Base-by-base conservation (phyloP, 2,329 filamentous ascomycete genomes). In the Exserohilum rostratum region DNA sequence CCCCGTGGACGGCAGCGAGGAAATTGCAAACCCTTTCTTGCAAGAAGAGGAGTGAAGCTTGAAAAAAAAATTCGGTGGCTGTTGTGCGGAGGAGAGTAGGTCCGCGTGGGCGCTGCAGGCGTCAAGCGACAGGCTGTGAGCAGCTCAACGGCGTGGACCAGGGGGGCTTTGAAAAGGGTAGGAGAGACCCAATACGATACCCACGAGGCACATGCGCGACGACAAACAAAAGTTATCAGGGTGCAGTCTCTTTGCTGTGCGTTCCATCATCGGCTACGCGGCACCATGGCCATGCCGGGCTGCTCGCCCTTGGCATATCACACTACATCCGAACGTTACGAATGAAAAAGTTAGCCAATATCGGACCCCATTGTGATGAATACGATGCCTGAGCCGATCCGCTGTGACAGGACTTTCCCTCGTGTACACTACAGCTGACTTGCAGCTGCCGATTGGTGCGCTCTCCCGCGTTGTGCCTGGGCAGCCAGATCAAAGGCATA, bases 1-100 rank as follows among this genome's bases (percentile, higher is more conserved):
- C 59, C 95, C 95, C 3, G 84, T 95, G 47, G 93, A 98, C 71
- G 95, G 95, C 51, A 97, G 91, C 78, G 93, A 98, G 78, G 89
- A 93, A 77, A 99, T 99, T 68, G 86, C 90, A 67, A 99, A 99
- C 75, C 95, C 95, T 0, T 99, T 98, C 71, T 81, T 90, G 48
- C 87, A 91, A 70, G 81, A 84, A 20, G 88, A 91, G 43, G 68
- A 71, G 43, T 70, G 68, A 69, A 25, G 22, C 22, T 25, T 10
- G 17, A 18, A 7, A 22, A 7, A 20, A 6, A 22, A 20, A 11
- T 15, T 22, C 2, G 15, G 30, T 20, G 15, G 15, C 22, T 33
- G 15, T 33, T 33, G 15, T 29, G 6, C 6, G 29, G 22, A 49
- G 27, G 20, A 17, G 6, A 38, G 20, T n/a, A 15, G 22, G 1